Evolutionary conservation across 2,329 filamentous ascomycete species (phyloP).

Genomic region (Alternaria sp.): DNA sequence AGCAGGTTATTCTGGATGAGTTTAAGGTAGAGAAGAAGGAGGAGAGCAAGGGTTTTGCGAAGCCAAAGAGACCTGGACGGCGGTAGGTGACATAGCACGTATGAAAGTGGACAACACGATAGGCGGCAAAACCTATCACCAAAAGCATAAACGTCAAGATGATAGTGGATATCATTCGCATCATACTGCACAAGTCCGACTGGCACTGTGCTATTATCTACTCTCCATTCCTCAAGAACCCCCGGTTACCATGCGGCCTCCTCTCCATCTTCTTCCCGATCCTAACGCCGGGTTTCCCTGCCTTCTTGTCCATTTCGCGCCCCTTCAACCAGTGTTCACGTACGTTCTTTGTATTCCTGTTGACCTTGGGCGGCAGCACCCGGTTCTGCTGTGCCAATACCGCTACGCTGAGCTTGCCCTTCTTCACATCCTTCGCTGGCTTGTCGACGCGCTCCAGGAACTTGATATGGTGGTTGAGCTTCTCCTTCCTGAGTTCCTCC

Average conservation of each 20-base stretch:
- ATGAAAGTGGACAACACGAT: not conserved
- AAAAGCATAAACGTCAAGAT: not conserved
- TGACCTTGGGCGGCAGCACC: slow-evolving; percentile 54
- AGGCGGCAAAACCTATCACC: not conserved
- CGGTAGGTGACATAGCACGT: slow-evolving; percentile 28
- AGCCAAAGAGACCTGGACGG: slow-evolving; percentile 80
- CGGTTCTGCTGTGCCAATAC: slow-evolving; percentile 54
- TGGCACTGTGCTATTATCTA: slow-evolving; percentile 4
- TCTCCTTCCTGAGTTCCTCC: slow-evolving; percentile 50
- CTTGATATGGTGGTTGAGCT: slow-evolving; percentile 55
- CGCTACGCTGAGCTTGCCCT: slow-evolving; percentile 57
- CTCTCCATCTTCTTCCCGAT: slow-evolving; percentile 40
- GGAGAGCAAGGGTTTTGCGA: slow-evolving; percentile 73
- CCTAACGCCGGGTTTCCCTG: slow-evolving; percentile 19
- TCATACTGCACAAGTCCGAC: not conserved
- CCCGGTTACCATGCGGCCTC: slow-evolving; percentile 32
- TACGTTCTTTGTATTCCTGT: slow-evolving; percentile 38
- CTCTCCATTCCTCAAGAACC: slow-evolving; percentile 40
- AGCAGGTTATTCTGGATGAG: slow-evolving; percentile 68
- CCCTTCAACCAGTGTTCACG: slow-evolving; percentile 54
- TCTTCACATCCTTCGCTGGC: slow-evolving; percentile 57
- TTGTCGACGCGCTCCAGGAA: slow-evolving; percentile 58
- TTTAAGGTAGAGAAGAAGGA: slow-evolving; percentile 72
- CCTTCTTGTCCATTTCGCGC: slow-evolving; percentile 40
- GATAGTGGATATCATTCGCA: not conserved